Evolutionary conservation across 257 asterid species (phyloP), one percentile per base, ranked within the genome.

Genomic region (Verbascum thapsus): DNA sequence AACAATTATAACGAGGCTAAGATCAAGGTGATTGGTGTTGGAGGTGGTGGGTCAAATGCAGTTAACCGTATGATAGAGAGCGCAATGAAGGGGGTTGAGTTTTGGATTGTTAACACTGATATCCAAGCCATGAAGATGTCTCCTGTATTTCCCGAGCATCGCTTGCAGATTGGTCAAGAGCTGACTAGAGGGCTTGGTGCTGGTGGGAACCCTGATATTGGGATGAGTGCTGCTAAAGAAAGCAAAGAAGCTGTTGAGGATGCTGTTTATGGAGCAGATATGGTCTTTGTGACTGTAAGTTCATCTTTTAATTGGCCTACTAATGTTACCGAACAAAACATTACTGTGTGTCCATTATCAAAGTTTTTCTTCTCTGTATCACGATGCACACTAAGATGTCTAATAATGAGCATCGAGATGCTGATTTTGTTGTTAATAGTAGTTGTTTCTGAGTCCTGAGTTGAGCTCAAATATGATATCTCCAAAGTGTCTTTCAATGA

Each of bases 11-110:
- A 78, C 37, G 97, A 78, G 83, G 99, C 99, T 54, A 90, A 79
- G 80, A 94, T 94, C 70, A 94, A 90, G 79, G 99, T 94, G 73
- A 76, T 94, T 66, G 99, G 99, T 18, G 95, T 94, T 49, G 99
- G 99, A 70, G 99, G 99, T 9, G 99, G 99, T 55, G 99, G 99
- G 23, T 94, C 99, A 40, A 94, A 94, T 83, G 99, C 99, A 1
- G 99, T 94, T 34, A 94, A 94, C 76, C 99, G 99, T 60, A 94
- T 94, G 99, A 87, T 94, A 62, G 97, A 94, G 69, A 87, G 99
- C 76, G 79, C 83, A 17, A 84, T 90, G 97, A 87, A 87, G 62
- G 99, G 99, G 51, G 99, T 94, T 64, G 99, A 94, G 82, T 94
- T 94, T 69, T 94, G 99, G 99, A 85, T 94, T 61, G 95, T 94